Conservation (phyloP, 805 yeast species). For the Candida vaughaniae region DNA sequence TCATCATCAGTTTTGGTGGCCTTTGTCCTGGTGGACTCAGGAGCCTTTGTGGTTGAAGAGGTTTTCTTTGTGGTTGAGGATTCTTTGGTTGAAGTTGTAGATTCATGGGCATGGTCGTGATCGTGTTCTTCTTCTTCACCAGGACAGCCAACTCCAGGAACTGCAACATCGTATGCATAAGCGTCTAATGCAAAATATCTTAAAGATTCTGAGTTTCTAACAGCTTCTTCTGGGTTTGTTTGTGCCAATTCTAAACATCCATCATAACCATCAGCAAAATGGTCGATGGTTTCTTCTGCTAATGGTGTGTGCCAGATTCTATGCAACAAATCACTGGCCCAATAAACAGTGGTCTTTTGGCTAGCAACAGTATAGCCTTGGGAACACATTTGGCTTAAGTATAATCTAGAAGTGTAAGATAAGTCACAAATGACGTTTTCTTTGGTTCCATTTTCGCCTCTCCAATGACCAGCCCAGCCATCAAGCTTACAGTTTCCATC, state of each 20-base stretch:
- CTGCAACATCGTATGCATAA: constrained; percentile 19
- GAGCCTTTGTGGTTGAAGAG: background rate
- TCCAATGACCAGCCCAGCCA: constrained; percentile 41
- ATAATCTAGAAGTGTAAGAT: constrained; percentile 30
- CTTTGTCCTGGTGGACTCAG: background rate
- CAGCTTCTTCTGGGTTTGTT: constrained; percentile 29
- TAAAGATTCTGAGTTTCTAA: constrained; percentile 20
- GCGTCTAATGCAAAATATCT: constrained; percentile 17
- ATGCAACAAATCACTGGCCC: constrained; percentile 39
- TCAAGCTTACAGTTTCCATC: constrained; percentile 34
- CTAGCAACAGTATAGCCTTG: constrained; percentile 29
- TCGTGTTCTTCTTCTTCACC: constrained; percentile 8
- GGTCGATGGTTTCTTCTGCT: constrained; percentile 31
- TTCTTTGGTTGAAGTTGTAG: background rate
- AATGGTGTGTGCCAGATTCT: constrained; percentile 37
- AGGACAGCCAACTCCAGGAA: constrained; percentile 20
- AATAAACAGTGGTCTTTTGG: constrained; percentile 22
- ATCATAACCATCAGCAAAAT: constrained; percentile 33
- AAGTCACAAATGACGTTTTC: constrained; percentile 43
- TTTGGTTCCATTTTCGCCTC: constrained; percentile 30
- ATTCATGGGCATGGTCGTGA: background rate
- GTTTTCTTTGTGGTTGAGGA: background rate
- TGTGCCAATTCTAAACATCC: constrained; percentile 34
- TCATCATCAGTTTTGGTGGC: too few relatives aligned
- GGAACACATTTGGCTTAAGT: constrained; percentile 31